A percentile compares a stretch with the other conserved stretches of the same genome.
Evolutionary conservation across 768 basidiomycete species (phyloP).

Genomic region (Boletus reticuloceps): DNA sequence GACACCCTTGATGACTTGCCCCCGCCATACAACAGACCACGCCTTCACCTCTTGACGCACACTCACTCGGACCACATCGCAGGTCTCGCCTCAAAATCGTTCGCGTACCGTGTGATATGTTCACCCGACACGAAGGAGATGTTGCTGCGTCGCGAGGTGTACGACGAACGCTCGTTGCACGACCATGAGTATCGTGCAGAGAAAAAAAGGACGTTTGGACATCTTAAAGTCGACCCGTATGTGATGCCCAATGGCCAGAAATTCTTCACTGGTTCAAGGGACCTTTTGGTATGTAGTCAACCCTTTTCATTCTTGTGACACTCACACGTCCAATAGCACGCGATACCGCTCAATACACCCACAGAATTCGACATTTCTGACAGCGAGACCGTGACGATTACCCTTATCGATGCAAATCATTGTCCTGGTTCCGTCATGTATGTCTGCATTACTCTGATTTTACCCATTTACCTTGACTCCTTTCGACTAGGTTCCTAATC

Average conservation of each 20-base stretch:
- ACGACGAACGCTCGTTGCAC: constrained; percentile 57
- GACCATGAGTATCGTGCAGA: constrained; percentile 37
- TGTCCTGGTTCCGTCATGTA: constrained; percentile 95
- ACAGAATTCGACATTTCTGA: constrained; percentile 56
- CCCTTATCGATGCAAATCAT: constrained; percentile 88
- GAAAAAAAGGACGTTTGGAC: constrained; percentile 54
- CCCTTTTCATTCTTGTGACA: neutral
- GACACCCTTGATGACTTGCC: constrained; percentile 35
- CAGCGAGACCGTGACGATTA: constrained; percentile 63
- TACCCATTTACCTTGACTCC: neutral
- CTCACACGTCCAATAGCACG: constrained; percentile 38
- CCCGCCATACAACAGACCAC: constrained; percentile 32
- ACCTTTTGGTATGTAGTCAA: constrained; percentile 39
- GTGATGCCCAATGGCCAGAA: constrained; percentile 44
- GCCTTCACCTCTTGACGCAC: constrained; percentile 79
- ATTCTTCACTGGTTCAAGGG: constrained; percentile 54
- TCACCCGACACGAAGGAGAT: constrained; percentile 85
- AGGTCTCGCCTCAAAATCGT: constrained; percentile 74
- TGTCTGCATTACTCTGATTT: constrained; percentile 17
- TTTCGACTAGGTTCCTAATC: constrained; percentile 71
- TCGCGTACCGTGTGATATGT: constrained; percentile 71
- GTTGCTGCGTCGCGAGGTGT: constrained; percentile 75
- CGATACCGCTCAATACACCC: constrained; percentile 62
- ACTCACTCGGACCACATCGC: constrained; percentile 86
- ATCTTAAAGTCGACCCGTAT: constrained; percentile 59